Evolutionary conservation across 192 early-diverging fungal species (phyloP), one percentile per base, ranked within the genome.

Genomic region (Dispira parvispora): DNA sequence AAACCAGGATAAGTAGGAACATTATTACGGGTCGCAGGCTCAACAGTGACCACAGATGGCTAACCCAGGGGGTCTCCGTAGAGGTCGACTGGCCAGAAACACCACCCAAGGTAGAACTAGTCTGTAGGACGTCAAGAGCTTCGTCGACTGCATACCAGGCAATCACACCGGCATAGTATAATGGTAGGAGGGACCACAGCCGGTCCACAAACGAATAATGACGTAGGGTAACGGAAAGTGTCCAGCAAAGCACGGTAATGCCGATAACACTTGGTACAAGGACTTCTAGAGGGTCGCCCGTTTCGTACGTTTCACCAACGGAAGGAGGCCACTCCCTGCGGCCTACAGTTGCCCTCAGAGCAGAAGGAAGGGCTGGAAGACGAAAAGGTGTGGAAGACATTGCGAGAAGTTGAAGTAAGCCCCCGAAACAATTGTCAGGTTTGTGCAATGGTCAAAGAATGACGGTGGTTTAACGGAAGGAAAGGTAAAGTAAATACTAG

Each of bases 151-250:
- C 67, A 62, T 82, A 80, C 23, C 75, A 64, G 0, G 74, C 49
- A 49, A 77, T 82, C 64, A 84, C 78, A 68, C 77, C 72, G 11
- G 73, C 58, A 63, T 84, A 89, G 32, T 80, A 14, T 2, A 72
- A 57, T 9, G 92, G 92, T 11, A 77, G 65, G 38, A 92, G 73
- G 26, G 82, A 78, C 92, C 92, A 92, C 16, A 85, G 63, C 1
- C 82, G 76, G 71, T 95, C 92, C 8, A 88, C 83, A n/a, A 73
- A 71, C 26, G 69, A 67, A 47, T 61, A 76, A 66, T 76, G 72
- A 56, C 71, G 71, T 38, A 43, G 16, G 10, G 44, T 14, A 20
- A 61, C 58, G n/a, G 58, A 61, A 20, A 44, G 58, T 2, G 45
- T 20, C 58, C 58, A 61, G n/a, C 58, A 61, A 20, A 61, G 58